Evolutionary conservation across 805 yeast species (phyloP).

Genomic region (Kockiozyma suomiensis): DNA sequence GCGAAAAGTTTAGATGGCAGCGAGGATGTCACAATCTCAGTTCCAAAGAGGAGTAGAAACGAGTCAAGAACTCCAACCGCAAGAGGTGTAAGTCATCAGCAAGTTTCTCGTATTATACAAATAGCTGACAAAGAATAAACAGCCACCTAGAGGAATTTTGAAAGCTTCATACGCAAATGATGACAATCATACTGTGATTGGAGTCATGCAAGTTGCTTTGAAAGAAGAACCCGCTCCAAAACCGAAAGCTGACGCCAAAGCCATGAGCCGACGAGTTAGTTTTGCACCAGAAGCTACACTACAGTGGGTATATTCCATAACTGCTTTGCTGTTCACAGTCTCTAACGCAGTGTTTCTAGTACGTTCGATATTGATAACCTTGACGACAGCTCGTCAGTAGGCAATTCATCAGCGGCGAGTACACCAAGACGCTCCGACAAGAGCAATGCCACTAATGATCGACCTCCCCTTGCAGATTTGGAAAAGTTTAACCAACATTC

Average conservation of each 20-base stretch:
- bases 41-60: conserved; percentile 15
- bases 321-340: not conserved
- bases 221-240: conserved; percentile 20
- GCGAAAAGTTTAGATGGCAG: conserved; percentile 29
- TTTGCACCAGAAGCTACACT: conserved; percentile 53
- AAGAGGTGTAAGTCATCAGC: conserved; percentile 3
- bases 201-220: conserved; percentile 42
- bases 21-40: conserved; percentile 23
- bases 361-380: conserved; percentile 26
- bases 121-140: not conserved
- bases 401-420: conserved; percentile 4
- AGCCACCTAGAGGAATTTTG: conserved; percentile 46
- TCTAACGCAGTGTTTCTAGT: conserved; percentile 2
- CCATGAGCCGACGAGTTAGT: conserved; percentile 60
- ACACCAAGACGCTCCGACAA: not conserved
- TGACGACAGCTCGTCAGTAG: conserved; percentile 11
- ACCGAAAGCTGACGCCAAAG: conserved; percentile 23
- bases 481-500: not conserved
- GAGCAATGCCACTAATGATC: not conserved
- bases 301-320: conserved; percentile 17
- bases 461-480: not conserved
- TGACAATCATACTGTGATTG: conserved; percentile 45
- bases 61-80: conserved; percentile 11
- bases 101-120: not conserved
- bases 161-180: conserved; percentile 39